phyloP scores from a whole-genome alignment of 257 asterid genomes.

The Vinca minor region DNA sequence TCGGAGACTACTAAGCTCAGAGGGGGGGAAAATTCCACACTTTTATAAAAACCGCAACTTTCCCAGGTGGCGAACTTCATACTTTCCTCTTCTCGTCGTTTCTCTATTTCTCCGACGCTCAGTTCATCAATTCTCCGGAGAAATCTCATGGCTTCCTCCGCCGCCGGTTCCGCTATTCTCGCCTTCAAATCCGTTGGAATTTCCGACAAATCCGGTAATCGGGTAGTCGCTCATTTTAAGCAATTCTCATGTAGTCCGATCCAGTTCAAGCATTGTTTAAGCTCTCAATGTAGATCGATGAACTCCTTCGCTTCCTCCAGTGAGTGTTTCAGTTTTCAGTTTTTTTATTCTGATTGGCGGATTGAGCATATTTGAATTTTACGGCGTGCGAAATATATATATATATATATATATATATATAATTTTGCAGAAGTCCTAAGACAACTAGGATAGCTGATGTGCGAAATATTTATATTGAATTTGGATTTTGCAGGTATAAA shows the following conservation, averaged over 20 bases:
- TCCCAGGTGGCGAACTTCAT: conserved; percentile 14
- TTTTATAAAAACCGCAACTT: not conserved
- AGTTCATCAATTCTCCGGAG: conserved; percentile 11
- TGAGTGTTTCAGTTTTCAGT: conserved; percentile 13
- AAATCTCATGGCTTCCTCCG: conserved; percentile 42
- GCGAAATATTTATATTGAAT: not conserved
- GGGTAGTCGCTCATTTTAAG: conserved; percentile 26
- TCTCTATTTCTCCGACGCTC: not conserved
- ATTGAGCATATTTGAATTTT: not conserved
- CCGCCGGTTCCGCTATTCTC: conserved; percentile 51
- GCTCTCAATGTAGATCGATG: conserved; percentile 42
- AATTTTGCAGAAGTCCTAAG: no score
- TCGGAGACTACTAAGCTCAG: no score
- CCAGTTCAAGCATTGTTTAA: conserved; percentile 26
- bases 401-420: no score
- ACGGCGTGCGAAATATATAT: conserved; percentile 1
- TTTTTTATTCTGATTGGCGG: no score
- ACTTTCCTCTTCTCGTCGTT: conserved; percentile 4
- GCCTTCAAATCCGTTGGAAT: conserved; percentile 29
- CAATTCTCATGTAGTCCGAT: conserved; percentile 22
- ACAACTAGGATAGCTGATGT: no score
- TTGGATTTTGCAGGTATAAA: conserved; percentile 45
- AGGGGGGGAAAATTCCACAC: conserved; percentile 17
- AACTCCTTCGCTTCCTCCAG: conserved; percentile 47
- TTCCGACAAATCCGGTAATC: conserved; percentile 20